Base-by-base conservation (phyloP, 75 land plant genomes). In the Chamaecyparis obtusa region DNA sequence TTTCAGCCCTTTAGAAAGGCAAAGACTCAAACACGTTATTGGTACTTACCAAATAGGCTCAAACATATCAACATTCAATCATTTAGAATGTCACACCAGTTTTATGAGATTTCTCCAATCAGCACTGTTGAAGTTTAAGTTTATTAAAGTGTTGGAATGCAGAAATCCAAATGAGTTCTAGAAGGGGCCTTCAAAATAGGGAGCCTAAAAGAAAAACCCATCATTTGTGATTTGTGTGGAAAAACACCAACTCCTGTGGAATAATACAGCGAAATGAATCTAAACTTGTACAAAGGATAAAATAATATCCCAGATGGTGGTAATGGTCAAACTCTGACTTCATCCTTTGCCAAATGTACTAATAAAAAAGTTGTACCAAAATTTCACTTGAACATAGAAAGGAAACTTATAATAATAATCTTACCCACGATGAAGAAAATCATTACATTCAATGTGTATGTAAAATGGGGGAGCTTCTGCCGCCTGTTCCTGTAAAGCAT, bases 401-500 rank as follows among this genome's bases (percentile, higher is more conserved):
- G 76, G 36, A 24, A 3, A 32, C 36, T 67, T 76, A 64, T 30
- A 39, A 77, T 46, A 78, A 44, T 36, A 33, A 82, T 13, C 94
- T 92, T 87, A 93, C 96, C 90, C 91, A 64, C 93, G 88, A 86
- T 89, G 84, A 5, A 86, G 77, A 78, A 92, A 95, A 8, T 92
- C 96, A 88, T 95, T 95, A 77, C 91, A 88, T 72, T 86, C 87
- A 14, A 93, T 95, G 84, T 92, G 92, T 48, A 39, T 91, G 85
- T 91, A 95, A 9, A 36, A 64, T n/a, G 92, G 90, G 19, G 77
- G 89, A 56, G 21, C 90, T 37, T 91, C 93, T 83, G 24, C 19
- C 49, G 69, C 75, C 41, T 56, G 86, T 72, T 89, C 92, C 93
- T 92, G 78, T 79, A 90, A 89, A 87, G n/a, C 27, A 43, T 11